Evolutionary conservation across 176 grass and related monocot genomes (phyloP), one percentile per base, ranked within the genome.

Genomic region (Rhynchospora tenuis): DNA sequence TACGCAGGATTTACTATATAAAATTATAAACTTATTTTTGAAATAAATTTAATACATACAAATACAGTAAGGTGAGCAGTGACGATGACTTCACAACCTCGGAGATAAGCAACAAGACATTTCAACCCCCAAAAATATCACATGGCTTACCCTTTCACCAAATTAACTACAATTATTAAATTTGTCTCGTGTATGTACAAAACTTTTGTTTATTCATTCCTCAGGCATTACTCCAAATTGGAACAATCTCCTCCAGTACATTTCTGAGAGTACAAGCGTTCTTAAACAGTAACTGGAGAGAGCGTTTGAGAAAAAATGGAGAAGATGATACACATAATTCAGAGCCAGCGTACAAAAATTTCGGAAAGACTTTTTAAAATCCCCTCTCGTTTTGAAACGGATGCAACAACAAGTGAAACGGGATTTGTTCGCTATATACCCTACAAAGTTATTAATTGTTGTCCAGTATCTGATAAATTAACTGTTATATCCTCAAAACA

Each of bases 351-450:
- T 23, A 52, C 68, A 51, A 73, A 60, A 12, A 2, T 23, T 50
- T 50, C 20, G 33, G 33, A 6, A 74, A 74, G 22, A 43, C 14
- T 75, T 74, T 75, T 8, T 54, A 75, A 75, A 51, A 26, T 7
- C 22, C n/a, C n/a, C 44, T 50, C 4, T 74, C 19, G 11, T 51
- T 54, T 75, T 28, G 73, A 29, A 76, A 29, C 72, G 72, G 72
- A 14, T 76, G 50, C n/a, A 73, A 48, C 26, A 68, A 44, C 33
- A 54, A 61, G 15, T 65, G 24, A 81, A 81, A 81, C 42, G 42
- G 52, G 59, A 26, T 81, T 81, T 81, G 79, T 81, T 63, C n/a
- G 58, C 28, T 51, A 13, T 63, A 63, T 81, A 47, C 57, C 79
- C 59, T 65, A 63, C 59, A 64, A 81, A 81, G 15, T 81, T 81